Evolutionary conservation across 495 filamentous ascomycete genomes (phyloP).

Genomic region (Neurospora sp.): DNA sequence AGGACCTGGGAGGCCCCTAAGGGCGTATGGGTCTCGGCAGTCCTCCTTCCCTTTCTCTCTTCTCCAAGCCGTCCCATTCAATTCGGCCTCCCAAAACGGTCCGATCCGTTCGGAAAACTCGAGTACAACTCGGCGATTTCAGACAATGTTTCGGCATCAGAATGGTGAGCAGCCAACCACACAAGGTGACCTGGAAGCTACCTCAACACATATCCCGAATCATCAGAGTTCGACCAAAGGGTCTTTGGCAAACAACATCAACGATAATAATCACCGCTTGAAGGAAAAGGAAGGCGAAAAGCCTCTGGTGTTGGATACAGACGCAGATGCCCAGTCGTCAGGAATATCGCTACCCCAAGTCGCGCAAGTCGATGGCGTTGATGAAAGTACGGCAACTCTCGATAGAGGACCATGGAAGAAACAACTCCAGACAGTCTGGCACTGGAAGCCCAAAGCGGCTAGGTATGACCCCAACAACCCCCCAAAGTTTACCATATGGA

Average conservation of each 20-base stretch:
- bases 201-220: not conserved
- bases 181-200: not conserved
- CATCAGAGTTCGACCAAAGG: not conserved
- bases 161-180: not conserved
- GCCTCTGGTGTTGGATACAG: not conserved
- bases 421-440: not conserved
- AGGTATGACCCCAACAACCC: conserved; percentile 22
- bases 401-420: not conserved
- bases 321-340: not conserved
- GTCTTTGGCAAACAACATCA: not conserved
- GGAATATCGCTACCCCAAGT: not conserved
- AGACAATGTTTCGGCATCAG: not conserved
- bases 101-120: not conserved
- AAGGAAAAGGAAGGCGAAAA: not conserved
- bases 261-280: not conserved
- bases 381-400: not conserved
- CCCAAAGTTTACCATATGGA: conserved; percentile 23
- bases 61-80: not conserved
- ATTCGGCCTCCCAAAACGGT: not conserved
- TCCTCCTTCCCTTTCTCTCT: not conserved
- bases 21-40: not conserved
- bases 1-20: not conserved
- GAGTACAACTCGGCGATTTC: not conserved
- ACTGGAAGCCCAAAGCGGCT: conserved; percentile 20
- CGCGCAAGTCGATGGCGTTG: not conserved